Base-by-base conservation (phyloP, 768 basidiomycete species). In the Tubosaeta sp. region DNA sequence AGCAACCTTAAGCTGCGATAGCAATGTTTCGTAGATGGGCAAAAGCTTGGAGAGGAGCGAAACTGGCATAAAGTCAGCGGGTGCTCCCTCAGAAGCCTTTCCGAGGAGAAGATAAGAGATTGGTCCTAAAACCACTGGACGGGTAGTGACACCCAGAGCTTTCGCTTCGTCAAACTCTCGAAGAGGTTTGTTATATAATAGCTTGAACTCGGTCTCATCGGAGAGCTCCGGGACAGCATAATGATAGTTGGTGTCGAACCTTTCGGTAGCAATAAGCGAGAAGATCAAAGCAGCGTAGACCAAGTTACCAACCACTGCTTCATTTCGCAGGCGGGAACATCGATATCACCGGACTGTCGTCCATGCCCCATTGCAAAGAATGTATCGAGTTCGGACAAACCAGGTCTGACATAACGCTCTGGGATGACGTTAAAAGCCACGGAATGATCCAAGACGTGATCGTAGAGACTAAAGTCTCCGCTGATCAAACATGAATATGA, bases 361-460 rank as follows among this genome's bases (percentile, higher is more conserved):
- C 97, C 97, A 74, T 97, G 95, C 48, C 95, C 97, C 90, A 98
- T 95, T 64, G 97, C 97, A 64, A 99, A 98, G 76, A 91, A 97
- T 68, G 94, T 85, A 74, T 99, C 95, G 59, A 98, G 85, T 58
- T 84, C 79, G 26, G 91, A 91, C 48, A 99, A 76, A 52, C 85
- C 84, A 59, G 90, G 87, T 48, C 87, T 86, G 55, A 82, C 75
- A 72, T 98, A 99, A 60, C 95, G 91, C 74, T 90, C 84, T 61
- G 95, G 95, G 71, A 99, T 90, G 65, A 88, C 92, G 71, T 97
- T 97, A 83, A 99, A 95, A 42, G 89, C 85, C 56, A 86, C 83
- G 58, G 93, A 93, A 76, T 95, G 93, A 76, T 98, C 95, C 65
- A 98, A 85, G 70, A 97, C 91, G 72, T 98, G 95, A 74, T 97